A percentile compares a stretch with the other conserved stretches of the same genome.
These are phyloP conservation scores for Piromyces sp. DNA, from an alignment of 192 early-diverging fungal genomes.

Conservation along the genomic window DNA sequence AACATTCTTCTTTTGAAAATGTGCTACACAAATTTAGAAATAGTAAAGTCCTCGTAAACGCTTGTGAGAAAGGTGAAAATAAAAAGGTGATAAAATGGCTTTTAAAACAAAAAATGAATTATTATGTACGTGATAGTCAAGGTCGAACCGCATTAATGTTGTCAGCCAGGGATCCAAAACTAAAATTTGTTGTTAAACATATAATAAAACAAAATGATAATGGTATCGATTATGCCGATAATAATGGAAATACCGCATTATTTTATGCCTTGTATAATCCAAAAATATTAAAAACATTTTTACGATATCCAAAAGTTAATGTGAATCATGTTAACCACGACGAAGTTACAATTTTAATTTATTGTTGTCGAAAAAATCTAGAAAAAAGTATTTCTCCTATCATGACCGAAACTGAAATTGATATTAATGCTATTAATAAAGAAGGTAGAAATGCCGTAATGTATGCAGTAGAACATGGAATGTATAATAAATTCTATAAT, in stretches of 20 bases:
- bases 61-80: neutral
- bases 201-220: neutral
- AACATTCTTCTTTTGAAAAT: neutral
- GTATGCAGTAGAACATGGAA: too few relatives aligned
- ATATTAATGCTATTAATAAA: neutral
- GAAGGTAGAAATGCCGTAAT: neutral
- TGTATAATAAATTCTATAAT: too few relatives aligned
- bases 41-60: neutral
- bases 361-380: neutral
- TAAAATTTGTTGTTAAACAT: neutral
- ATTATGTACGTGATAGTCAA: neutral
- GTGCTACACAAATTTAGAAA: neutral
- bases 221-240: neutral
- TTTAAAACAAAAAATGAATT: neutral
- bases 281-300: neutral
- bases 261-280: neutral
- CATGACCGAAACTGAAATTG: neutral
- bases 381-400: neutral
- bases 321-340: neutral
- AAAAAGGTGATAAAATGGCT: neutral
- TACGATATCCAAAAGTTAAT: neutral
- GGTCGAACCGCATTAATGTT: neutral
- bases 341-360: neutral
- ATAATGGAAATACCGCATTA: neutral
- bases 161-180: neutral